Base-by-base conservation (phyloP, 2,329 filamentous ascomycete species). In the Fusarium tuaranense region DNA sequence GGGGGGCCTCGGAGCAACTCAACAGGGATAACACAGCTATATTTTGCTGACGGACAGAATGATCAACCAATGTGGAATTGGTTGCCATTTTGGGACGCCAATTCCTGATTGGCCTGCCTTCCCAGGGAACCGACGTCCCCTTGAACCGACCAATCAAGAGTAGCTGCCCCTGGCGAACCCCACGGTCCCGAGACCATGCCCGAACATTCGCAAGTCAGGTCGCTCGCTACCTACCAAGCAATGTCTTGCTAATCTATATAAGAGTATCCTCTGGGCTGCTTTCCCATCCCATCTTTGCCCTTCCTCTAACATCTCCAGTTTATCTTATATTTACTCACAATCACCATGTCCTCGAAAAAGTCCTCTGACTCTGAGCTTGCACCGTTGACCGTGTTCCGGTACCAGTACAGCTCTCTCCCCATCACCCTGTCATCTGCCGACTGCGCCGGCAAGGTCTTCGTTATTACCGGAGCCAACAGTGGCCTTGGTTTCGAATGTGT, bases 401-500 rank as follows among this genome's bases (percentile, higher is more conserved):
- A 60, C 18, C 57, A 60, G 22, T 60, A 60, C 22, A 44, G 57
- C 22, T 41, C 57, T 7, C 70, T 72, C n/a, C 70, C 70, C 14
- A 65, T 72, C 36, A 22, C 55, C 51, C 58, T 63, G 14, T 63
- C 62, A 4, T 18, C 62, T 25, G 58, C 70, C 51, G 59, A 55
- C 30, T 69, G 61, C 38, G 41, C 68, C 4, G 67, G 65, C 32
- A 67, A 74, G 79, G 80, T 77, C 9, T 73, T 84, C 64, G 80
- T 86, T 34, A 76, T 86, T 48, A 86, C 83, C 1, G 84, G 84
- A 39, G 79, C 82, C 61, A 86, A 86, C 66, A 78, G 74, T 22
- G 84, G 84, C 10, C 77, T 86, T 1, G 84, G 84, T 3, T 78
- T 83, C 22, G 84, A 86, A 70, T 82, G 83, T 8, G 81, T 83